phyloP scores from a whole-genome alignment of 495 filamentous ascomycete genomes.

The Glarea lozoyensis region DNA sequence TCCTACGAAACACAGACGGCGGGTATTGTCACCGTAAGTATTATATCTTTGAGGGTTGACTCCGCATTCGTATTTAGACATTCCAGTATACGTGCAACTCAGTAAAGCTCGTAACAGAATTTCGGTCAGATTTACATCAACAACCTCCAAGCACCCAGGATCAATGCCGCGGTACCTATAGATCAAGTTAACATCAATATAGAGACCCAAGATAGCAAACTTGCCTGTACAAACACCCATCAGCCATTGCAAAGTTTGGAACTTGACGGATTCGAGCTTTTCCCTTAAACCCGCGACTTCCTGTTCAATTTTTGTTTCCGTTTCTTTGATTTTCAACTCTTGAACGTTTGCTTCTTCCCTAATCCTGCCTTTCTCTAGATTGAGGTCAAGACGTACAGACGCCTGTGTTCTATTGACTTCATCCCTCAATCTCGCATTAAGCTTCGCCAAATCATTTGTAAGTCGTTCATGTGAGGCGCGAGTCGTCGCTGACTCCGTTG shows the following conservation, averaged over 20 bases:
- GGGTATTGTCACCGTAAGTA: no score
- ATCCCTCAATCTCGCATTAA: conserved; percentile 80
- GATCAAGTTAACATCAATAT: conserved; percentile 24
- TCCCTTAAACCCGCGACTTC: conserved; percentile 87
- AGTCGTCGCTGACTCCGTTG: conserved; percentile 79
- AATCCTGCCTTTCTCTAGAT: conserved; percentile 94
- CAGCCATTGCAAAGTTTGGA: conserved; percentile 94
- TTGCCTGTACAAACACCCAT: conserved; percentile 87
- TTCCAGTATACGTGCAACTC: no score
- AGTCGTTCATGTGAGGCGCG: conserved; percentile 86
- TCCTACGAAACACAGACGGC: no score
- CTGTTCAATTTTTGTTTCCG: conserved; percentile 96
- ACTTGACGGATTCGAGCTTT: conserved; percentile 93
- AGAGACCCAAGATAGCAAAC: background rate
- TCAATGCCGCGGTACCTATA: conserved; percentile 65
- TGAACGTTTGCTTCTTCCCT: conserved; percentile 94
- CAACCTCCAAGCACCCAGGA: conserved; percentile 93
- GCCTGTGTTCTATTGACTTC: conserved; percentile 92
- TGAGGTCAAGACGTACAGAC: conserved; percentile 82
- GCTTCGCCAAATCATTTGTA: conserved; percentile 87
- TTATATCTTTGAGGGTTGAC: no score
- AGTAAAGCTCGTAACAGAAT: no score
- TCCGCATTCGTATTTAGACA: no score
- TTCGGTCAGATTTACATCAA: no score
- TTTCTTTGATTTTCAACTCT: conserved; percentile 98